Conservation (phyloP, 176 grass and related monocot genomes). For the Bolboschoenus planiculmis region DNA sequence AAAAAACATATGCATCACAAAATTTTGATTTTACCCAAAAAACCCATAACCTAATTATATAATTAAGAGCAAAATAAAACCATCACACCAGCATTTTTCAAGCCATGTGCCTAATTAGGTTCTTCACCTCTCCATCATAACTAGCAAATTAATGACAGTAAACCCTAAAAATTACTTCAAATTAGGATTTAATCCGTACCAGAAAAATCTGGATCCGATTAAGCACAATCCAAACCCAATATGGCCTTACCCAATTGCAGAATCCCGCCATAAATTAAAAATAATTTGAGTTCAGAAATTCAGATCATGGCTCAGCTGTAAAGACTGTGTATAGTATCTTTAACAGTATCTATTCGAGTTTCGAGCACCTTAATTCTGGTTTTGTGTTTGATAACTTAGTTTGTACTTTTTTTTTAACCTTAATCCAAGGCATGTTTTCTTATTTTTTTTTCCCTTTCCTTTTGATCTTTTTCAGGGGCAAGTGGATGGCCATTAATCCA, state of each 20-base stretch:
- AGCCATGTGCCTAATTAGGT: too few species aligned
- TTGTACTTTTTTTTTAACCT: conserved; percentile 6
- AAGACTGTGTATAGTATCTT: neutral
- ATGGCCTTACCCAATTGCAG: neutral
- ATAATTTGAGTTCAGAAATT: neutral
- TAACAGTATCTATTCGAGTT: neutral
- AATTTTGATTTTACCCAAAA: neutral
- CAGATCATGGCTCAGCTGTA: neutral
- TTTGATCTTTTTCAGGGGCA: neutral
- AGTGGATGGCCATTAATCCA: neutral
- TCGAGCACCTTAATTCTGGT: conserved; percentile 7
- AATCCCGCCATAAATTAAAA: neutral
- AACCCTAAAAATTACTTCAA: neutral
- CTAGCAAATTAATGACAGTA: too few species aligned
- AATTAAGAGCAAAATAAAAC: too few species aligned
- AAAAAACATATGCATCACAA: too few species aligned
- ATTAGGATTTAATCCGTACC: neutral
- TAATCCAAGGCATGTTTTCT: neutral
- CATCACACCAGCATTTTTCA: too few species aligned
- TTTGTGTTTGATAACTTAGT: neutral
- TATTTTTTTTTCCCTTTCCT: neutral
- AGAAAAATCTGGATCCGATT: neutral
- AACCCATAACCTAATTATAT: too few species aligned
- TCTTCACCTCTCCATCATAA: too few species aligned
- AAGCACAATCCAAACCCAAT: neutral